Percentiles rank a stretch among this genome's conserved stretches.
These are phyloP conservation scores for Aspergillus puulaauensis DNA, from an alignment of 2,329 filamentous ascomycete genomes.

Conservation along the genomic window DNA sequence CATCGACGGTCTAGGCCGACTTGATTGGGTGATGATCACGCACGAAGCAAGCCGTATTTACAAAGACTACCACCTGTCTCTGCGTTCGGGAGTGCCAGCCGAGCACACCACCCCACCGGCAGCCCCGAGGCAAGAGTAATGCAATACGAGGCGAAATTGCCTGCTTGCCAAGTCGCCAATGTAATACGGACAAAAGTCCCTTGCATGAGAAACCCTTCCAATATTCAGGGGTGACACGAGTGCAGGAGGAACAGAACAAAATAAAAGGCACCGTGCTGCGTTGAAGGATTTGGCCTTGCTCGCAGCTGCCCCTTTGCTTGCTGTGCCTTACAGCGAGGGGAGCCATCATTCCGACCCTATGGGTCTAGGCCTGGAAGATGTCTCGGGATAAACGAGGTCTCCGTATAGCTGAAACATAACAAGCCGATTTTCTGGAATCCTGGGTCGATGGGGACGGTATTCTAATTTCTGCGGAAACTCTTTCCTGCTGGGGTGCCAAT, in stretches of 20 bases:
- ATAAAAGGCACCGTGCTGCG: background rate
- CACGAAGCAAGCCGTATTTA: background rate
- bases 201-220: background rate
- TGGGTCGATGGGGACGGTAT: background rate
- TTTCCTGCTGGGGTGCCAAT: too few species aligned
- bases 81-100: background rate
- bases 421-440: background rate
- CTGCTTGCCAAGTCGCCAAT: background rate
- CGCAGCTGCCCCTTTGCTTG: slow-evolving; percentile 7
- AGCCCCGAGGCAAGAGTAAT: background rate
- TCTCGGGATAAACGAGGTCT: slow-evolving; percentile 11
- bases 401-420: slow-evolving; percentile 5
- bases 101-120: background rate
- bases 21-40: slow-evolving; percentile 3
- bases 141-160: background rate
- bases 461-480: too few species aligned
- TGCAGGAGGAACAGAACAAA: background rate
- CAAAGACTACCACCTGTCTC: too few species aligned
- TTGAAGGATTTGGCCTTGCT: background rate
- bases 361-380: slow-evolving; percentile 10
- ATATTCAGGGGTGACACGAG: background rate
- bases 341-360: background rate
- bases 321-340: slow-evolving; percentile 15
- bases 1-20: background rate
- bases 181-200: background rate